phyloP scores from a whole-genome alignment of 345 rosid genomes.

The Camelina neglecta region DNA sequence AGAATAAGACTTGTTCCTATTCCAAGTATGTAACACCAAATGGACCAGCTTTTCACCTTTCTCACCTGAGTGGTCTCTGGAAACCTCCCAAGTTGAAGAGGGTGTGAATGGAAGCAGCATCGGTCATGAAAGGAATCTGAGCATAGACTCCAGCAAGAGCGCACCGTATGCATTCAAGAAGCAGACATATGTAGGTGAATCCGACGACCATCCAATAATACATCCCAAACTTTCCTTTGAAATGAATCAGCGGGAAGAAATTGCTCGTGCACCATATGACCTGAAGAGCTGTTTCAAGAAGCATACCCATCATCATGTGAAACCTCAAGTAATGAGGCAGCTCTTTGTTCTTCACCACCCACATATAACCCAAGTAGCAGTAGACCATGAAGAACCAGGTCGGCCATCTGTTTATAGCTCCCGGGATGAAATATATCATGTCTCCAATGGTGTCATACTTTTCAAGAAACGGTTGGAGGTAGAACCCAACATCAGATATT shows the following conservation, averaged over 20 bases:
- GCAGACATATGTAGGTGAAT: constrained; percentile 54
- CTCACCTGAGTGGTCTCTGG: constrained; percentile 52
- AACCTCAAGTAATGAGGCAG: constrained; percentile 84
- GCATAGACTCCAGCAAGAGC: constrained; percentile 74
- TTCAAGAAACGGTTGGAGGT: constrained; percentile 69
- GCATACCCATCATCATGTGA: constrained; percentile 92
- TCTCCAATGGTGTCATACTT: constrained; percentile 53
- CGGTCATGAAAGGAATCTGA: constrained; percentile 64
- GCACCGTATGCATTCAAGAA: constrained; percentile 67
- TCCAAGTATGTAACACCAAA: constrained; percentile 13
- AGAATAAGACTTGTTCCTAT: constrained; percentile 19
- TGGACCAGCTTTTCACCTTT: constrained; percentile 9
- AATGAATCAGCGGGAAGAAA: constrained; percentile 79
- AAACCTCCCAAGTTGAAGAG: constrained; percentile 63
- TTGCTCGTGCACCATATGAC: constrained; percentile 68
- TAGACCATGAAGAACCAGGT: constrained; percentile 74
- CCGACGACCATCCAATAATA: constrained; percentile 76
- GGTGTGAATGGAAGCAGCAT: constrained; percentile 78
- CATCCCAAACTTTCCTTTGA: constrained; percentile 64
- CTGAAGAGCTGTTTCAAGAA: constrained; percentile 74
- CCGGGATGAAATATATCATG: constrained; percentile 69
- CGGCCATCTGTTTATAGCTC: constrained; percentile 74
- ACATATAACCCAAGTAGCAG: constrained; percentile 57
- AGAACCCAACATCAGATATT: constrained; percentile 70
- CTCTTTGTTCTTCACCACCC: constrained; percentile 69